Conservation (phyloP, 495 filamentous ascomycete genomes). For the Daldinia vernicosa region DNA sequence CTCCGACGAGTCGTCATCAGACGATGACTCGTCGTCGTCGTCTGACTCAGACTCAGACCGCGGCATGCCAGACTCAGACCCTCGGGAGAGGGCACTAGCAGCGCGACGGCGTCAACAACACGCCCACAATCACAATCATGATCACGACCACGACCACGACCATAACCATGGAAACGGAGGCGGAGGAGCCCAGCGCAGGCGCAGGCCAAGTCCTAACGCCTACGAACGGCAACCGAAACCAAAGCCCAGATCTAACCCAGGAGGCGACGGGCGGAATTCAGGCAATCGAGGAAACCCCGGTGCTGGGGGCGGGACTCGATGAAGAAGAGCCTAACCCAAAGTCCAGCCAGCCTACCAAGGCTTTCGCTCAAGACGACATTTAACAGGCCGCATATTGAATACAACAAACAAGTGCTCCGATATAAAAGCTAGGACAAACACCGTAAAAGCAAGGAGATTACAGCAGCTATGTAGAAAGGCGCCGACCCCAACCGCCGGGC, state of each 20-base stretch:
- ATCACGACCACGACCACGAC: conserved; percentile 52
- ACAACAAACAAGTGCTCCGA: background rate
- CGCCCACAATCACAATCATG: conserved; percentile 50
- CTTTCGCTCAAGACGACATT: background rate
- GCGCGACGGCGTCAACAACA: conserved; percentile 40
- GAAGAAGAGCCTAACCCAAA: background rate
- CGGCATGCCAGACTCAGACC: conserved; percentile 38
- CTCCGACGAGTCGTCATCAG: conserved; percentile 75
- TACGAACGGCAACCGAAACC: conserved; percentile 90
- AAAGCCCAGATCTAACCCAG: conserved; percentile 45
- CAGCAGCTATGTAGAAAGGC: no score
- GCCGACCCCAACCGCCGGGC: background rate
- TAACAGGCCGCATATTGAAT: background rate
- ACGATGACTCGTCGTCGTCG: conserved; percentile 54
- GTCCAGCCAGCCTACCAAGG: background rate
- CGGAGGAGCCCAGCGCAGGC: conserved; percentile 51
- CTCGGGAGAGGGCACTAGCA: conserved; percentile 40
- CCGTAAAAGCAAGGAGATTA: background rate
- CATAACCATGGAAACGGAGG: conserved; percentile 49
- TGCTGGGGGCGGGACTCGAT: background rate
- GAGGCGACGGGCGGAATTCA: conserved; percentile 12
- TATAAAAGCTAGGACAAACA: background rate
- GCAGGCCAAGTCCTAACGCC: conserved; percentile 85
- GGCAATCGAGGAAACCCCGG: conserved; percentile 6
- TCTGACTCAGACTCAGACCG: conserved; percentile 51